These are phyloP conservation scores for Hypomontagnella monticulosa DNA, from an alignment of 495 filamentous ascomycete genomes.

Conservation along the genomic window DNA sequence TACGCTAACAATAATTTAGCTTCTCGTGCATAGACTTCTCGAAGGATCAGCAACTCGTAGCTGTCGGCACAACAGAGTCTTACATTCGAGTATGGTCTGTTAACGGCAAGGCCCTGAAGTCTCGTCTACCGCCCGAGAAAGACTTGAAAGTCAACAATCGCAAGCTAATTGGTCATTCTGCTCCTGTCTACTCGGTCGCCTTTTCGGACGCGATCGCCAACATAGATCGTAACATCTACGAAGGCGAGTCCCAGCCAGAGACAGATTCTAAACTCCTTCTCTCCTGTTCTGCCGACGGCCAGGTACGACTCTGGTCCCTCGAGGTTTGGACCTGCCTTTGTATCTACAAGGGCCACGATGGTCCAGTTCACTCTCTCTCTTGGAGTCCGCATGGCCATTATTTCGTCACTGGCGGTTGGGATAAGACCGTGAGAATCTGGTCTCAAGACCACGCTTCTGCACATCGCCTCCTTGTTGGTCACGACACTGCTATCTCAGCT, in stretches of 20 bases:
- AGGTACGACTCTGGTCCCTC: conserved; percentile 90
- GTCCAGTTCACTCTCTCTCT: conserved; percentile 83
- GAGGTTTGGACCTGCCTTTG: conserved; percentile 90
- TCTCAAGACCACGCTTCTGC: conserved; percentile 88
- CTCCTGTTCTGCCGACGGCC: conserved; percentile 86
- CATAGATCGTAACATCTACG: conserved; percentile 55
- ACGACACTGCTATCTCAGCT: conserved; percentile 86
- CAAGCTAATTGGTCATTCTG: conserved; percentile 91
- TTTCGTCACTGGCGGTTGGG: conserved; percentile 85
- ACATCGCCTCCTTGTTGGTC: conserved; percentile 88
- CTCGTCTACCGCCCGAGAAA: conserved; percentile 51
- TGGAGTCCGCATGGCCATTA: conserved; percentile 98
- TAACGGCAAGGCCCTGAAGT: conserved; percentile 76
- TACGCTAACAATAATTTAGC: conserved; percentile 58
- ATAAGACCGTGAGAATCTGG: conserved; percentile 91
- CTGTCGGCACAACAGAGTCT: conserved; percentile 87
- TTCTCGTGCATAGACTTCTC: conserved; percentile 94
- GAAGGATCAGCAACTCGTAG: conserved; percentile 83
- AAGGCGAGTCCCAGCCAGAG: conserved; percentile 59
- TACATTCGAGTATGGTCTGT: conserved; percentile 94
- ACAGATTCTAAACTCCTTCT: conserved; percentile 79
- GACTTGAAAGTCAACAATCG: conserved; percentile 64
- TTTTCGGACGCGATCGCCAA: conserved; percentile 81
- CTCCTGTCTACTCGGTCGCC: conserved; percentile 85
- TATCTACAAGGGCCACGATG: conserved; percentile 90